phyloP scores from a whole-genome alignment of 1,284 basidiomycete species.

The Tylopilus sp. region DNA sequence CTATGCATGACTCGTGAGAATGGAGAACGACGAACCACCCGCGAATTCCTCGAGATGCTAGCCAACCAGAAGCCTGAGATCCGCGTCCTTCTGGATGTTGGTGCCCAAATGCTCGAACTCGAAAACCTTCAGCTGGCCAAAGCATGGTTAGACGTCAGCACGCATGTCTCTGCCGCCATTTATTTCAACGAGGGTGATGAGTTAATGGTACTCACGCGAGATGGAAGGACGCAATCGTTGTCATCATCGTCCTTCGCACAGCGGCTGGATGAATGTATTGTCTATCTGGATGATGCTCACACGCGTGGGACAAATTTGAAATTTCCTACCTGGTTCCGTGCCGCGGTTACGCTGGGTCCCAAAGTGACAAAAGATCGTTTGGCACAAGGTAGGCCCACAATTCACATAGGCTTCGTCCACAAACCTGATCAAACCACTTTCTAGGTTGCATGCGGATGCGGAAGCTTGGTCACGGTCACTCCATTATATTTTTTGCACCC shows the following conservation, averaged over 20 bases:
- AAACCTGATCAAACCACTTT: not conserved
- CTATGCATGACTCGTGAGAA: slow-evolving; percentile 34
- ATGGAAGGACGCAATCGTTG: slow-evolving; percentile 51
- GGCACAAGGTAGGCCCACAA: slow-evolving; percentile 54
- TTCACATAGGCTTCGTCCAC: not conserved
- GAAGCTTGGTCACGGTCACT: slow-evolving; percentile 57
- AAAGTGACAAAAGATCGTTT: slow-evolving; percentile 65
- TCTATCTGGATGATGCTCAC: slow-evolving; percentile 69
- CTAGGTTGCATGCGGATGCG: slow-evolving; percentile 61
- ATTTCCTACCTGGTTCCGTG: slow-evolving; percentile 54
- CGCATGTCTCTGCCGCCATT: slow-evolving; percentile 51
- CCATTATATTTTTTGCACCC: slow-evolving; percentile 59
- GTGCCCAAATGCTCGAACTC: slow-evolving; percentile 66
- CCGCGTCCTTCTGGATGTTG: slow-evolving; percentile 64
- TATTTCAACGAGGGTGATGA: slow-evolving; percentile 60
- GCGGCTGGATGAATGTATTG: slow-evolving; percentile 54
- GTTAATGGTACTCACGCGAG: slow-evolving; percentile 51
- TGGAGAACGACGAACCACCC: slow-evolving; percentile 39
- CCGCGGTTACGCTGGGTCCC: slow-evolving; percentile 63
- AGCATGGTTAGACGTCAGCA: slow-evolving; percentile 51
- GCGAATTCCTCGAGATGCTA: slow-evolving; percentile 47
- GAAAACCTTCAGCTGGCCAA: slow-evolving; percentile 53
- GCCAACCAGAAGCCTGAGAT: slow-evolving; percentile 48
- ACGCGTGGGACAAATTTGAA: slow-evolving; percentile 69
- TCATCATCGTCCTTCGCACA: slow-evolving; percentile 54